Evolutionary conservation across 306 rosid genomes (phyloP).

Genomic region (Arachis hypogaea): DNA sequence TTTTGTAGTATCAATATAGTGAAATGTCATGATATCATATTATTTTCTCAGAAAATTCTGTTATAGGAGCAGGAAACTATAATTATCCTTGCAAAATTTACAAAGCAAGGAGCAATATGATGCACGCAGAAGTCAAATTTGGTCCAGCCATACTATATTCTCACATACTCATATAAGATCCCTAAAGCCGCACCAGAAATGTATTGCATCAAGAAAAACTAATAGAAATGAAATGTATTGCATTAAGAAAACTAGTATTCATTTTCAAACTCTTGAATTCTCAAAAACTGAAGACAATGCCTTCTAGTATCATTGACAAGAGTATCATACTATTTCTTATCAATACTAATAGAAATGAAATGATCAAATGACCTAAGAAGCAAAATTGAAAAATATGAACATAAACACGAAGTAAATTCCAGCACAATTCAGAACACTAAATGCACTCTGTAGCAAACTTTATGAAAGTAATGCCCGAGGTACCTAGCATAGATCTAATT

Average conservation of each 20-base stretch:
- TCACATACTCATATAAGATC: constrained; percentile 13
- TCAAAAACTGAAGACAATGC: not conserved
- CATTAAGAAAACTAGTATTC: not conserved
- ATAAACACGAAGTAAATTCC: not conserved
- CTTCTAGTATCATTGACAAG: not conserved
- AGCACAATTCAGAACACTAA: not conserved
- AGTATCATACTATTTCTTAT: not conserved
- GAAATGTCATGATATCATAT: not conserved
- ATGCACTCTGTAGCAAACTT: constrained; percentile 12
- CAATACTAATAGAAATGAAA: not conserved
- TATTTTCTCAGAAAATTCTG: constrained; percentile 19
- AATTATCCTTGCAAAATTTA: not conserved
- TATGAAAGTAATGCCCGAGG: not conserved
- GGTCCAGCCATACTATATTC: constrained; percentile 4
- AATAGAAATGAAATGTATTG: not conserved
- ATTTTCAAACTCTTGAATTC: constrained; percentile 20
- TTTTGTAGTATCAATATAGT: not conserved
- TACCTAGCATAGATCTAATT: constrained; percentile 1
- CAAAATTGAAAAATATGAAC: not conserved
- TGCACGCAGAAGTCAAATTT: constrained; percentile 4
- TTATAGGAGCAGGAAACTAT: constrained; percentile 1
- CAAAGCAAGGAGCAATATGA: constrained; percentile 8
- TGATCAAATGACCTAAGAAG: not conserved
- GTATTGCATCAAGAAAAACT: constrained; percentile 10
- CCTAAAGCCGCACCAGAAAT: constrained; percentile 18